A percentile compares a stretch with the other conserved stretches of the same genome.
Conservation (phyloP, 1,139 yeast species). For the Pneumocystis sp. region DNA sequence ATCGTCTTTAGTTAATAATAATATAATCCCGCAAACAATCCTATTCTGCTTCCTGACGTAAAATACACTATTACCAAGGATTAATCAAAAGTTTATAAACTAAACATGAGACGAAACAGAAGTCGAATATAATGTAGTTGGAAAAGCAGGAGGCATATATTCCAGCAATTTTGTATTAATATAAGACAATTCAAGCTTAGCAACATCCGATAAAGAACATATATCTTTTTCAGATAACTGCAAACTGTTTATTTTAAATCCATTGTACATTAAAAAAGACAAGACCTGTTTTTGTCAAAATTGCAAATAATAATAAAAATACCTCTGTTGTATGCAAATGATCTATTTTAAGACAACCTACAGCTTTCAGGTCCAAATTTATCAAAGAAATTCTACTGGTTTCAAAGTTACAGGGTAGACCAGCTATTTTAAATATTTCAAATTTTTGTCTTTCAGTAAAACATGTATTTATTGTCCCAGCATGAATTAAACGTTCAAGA, state of each 20-base stretch:
- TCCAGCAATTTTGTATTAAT: neutral
- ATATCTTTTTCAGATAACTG: neutral
- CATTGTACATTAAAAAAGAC: neutral
- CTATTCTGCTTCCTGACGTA: neutral
- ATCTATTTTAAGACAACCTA: neutral
- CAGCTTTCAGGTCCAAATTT: neutral
- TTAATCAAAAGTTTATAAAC: neutral
- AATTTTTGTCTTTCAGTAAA: constrained; percentile 1
- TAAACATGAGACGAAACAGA: neutral
- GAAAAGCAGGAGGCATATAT: neutral
- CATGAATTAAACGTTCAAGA: constrained; percentile 1
- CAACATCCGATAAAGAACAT: neutral
- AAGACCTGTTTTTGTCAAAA: neutral
- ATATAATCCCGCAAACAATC: neutral
- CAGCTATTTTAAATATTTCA: neutral
- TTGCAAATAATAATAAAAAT: neutral
- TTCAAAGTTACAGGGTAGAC: neutral
- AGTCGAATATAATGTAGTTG: neutral
- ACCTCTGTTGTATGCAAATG: neutral
- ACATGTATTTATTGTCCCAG: neutral
- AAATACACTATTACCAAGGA: neutral
- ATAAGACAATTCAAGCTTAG: neutral
- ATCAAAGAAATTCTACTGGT: neutral
- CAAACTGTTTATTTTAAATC: neutral
- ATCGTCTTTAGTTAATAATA: neutral